Conservation (phyloP, 306 rosid genomes). For the Clitoria ternatea region DNA sequence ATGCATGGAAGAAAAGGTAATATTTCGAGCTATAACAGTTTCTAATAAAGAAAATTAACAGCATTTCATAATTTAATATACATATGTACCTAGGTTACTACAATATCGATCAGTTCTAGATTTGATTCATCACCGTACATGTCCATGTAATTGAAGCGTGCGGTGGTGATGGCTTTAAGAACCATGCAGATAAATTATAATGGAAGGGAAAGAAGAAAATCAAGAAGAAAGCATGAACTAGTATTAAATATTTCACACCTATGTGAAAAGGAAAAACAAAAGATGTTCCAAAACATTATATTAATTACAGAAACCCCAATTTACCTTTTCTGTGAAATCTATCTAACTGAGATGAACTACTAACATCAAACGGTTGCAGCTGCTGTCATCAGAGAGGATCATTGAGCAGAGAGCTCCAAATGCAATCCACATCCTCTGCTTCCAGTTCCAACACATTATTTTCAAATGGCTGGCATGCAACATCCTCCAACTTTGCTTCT, state of each 20-base stretch:
- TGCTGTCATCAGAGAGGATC: slow-evolving; percentile 27
- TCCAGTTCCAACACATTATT: slow-evolving; percentile 24
- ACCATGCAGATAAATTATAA: neutral
- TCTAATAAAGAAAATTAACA: no score
- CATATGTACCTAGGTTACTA: no score
- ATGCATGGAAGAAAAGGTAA: no score
- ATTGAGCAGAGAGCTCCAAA: slow-evolving; percentile 43
- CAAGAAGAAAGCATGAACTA: neutral
- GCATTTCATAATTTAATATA: no score
- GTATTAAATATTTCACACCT: slow-evolving; percentile 3
- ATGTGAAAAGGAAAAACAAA: no score
- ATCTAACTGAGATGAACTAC: neutral
- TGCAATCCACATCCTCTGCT: slow-evolving; percentile 42
- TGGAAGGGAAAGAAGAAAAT: neutral
- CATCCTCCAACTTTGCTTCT: neutral
- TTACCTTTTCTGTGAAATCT: neutral
- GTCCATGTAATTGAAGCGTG: neutral
- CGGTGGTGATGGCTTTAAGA: neutral
- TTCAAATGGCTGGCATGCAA: slow-evolving; percentile 7
- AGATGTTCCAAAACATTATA: no score
- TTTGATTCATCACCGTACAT: no score
- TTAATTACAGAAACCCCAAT: no score
- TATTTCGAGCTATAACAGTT: no score
- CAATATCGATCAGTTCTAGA: no score
- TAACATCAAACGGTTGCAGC: slow-evolving; percentile 1